Percentiles rank a stretch among this genome's conserved stretches.
phyloP scores from a whole-genome alignment of 2,329 filamentous ascomycete species.

The Graphilbum ipis-grandicollis region DNA sequence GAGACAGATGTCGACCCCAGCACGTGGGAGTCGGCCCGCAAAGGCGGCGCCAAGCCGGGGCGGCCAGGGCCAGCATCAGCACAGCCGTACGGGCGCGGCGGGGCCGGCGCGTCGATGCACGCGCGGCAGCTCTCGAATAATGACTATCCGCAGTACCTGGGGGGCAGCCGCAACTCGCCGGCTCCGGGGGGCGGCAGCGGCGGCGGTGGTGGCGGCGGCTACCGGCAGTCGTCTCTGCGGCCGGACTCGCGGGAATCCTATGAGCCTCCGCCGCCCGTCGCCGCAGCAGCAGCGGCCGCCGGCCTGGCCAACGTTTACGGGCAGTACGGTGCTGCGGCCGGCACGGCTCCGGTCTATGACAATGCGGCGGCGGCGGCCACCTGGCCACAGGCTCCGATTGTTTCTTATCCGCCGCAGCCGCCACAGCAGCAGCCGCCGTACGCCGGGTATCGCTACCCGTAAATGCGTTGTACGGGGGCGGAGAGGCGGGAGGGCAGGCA shows the following conservation, averaged over 20 bases:
- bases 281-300: too few relatives aligned
- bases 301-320: not conserved
- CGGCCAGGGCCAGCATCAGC: constrained; percentile 4
- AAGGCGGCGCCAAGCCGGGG: constrained; percentile 12
- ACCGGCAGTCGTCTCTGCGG: constrained; percentile 34
- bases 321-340: constrained; percentile 10
- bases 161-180: constrained; percentile 9
- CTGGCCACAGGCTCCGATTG: not conserved
- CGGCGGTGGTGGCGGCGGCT: constrained; percentile 21
- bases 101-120: constrained; percentile 11
- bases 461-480: not conserved
- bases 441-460: constrained; percentile 8
- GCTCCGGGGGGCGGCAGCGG: constrained; percentile 12
- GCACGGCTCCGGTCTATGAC: constrained; percentile 1
- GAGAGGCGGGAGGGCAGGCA: not conserved
- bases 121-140: constrained; percentile 23
- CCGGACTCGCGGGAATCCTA: constrained; percentile 27
- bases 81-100: constrained; percentile 1
- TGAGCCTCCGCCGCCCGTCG: constrained; percentile 20
- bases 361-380: not conserved
- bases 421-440: constrained; percentile 5
- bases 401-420: not conserved
- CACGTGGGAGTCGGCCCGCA: constrained; percentile 27
- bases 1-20: constrained; percentile 43
- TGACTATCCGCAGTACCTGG: constrained; percentile 17